Base-by-base conservation (phyloP, 2,329 filamentous ascomycete genomes). In the Fusarium goolgardi region DNA sequence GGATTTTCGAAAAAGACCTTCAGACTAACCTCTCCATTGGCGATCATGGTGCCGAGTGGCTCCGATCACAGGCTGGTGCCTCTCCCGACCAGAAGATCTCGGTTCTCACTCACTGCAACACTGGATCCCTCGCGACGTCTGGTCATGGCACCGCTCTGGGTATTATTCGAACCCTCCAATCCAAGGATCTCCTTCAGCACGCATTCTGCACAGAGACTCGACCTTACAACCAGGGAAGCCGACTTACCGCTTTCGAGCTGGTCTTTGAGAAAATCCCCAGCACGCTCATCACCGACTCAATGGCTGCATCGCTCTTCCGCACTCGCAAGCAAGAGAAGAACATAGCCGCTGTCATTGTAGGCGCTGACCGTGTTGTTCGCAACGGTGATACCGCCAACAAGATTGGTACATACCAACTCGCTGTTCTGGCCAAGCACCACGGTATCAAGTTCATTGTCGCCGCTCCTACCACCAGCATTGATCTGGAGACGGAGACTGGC, bases 301-400 rank as follows among this genome's bases (percentile, higher is more conserved):
- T 99, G 96, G 96, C 93, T 2, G 94, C 90, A 15, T 91, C 95
- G 0, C 85, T 99, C 11, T 91, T 99, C 76, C 80, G 81, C 21
- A 86, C 86, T 25, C 81, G 86, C 45, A 89, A 89, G 71, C 81
- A 84, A 23, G 80, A 84, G 37, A 85, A 89, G 75, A 89, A 90
- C 73, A 92, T 99, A 62, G 86, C 88, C 8, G 95, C 94, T 8
- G 92, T 99, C 52, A 90, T 99, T 31, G 96, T 99, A 1, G 96
- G 96, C 29, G 96, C 96, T 4, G 96, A 99, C 78, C 89, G 96
- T 58, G 96, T 99, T 16, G 96, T 95, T 32, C 92, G 94, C 51
- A 99, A 99, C 74, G 96, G 96, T 31, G 96, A 99, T 80, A 98
- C 96, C 1, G 96, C 96, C 57, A 99, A 99, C 83, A 99, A 99